phyloP scores from a whole-genome alignment of 2,329 filamentous ascomycete species.

The Plectosphaerella cucumerina region DNA sequence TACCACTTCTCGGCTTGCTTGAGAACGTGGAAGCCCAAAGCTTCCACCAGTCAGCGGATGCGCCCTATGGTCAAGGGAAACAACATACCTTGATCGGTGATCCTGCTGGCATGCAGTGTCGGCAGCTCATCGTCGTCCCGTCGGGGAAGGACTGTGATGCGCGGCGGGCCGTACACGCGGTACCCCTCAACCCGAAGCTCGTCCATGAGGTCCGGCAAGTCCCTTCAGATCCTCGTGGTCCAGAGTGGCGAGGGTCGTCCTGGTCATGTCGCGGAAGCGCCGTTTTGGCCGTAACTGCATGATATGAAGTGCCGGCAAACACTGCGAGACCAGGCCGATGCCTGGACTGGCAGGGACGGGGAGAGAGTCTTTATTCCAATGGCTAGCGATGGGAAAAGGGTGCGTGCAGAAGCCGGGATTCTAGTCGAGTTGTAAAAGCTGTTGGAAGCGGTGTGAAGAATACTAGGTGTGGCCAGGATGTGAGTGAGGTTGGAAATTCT shows the following conservation, averaged over 20 bases:
- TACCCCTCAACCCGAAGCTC: constrained; percentile 9
- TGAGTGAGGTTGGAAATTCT: too few species aligned
- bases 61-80: neutral
- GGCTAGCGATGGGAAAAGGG: too few species aligned
- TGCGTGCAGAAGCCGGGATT: too few species aligned
- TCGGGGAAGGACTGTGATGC: constrained; percentile 11
- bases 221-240: neutral
- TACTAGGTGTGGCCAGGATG: too few species aligned
- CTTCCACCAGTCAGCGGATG: neutral
- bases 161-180: constrained; percentile 13
- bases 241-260: neutral
- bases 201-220: constrained; percentile 8
- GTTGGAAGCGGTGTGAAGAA: too few species aligned
- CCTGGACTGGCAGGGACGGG: too few species aligned
- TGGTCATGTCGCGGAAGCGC: constrained; percentile 10
- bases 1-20: constrained; percentile 6
- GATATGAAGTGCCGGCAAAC: too few species aligned
- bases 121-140: constrained; percentile 11
- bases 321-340: too few species aligned
- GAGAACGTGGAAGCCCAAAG: constrained; percentile 5
- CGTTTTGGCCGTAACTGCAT: constrained; percentile 8
- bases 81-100: constrained; percentile 8
- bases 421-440: too few species aligned
- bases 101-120: constrained; percentile 8
- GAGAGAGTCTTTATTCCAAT: too few species aligned